Percentiles rank a stretch among this genome's conserved stretches.
Evolutionary conservation across 768 basidiomycete genomes (phyloP).

Genomic region (Boletus eberwhitei): DNA sequence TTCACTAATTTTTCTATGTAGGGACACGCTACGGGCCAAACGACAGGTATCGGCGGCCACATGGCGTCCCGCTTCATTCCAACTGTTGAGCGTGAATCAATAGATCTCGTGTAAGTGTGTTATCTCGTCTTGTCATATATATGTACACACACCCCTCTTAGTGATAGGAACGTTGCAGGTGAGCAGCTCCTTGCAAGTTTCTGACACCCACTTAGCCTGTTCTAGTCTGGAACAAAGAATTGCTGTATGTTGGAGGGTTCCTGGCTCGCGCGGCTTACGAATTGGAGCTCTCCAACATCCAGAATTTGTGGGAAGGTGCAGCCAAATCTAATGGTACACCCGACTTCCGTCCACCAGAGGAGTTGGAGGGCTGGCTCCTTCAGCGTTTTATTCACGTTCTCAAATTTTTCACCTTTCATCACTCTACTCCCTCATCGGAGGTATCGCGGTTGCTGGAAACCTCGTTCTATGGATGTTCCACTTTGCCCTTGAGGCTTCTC

Average conservation of each 20-base stretch:
- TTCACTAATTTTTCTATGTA: not conserved
- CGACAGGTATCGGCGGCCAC: slow-evolving; percentile 16
- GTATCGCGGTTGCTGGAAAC: slow-evolving; percentile 70
- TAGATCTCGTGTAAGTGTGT: slow-evolving; percentile 11
- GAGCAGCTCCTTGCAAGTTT: not conserved
- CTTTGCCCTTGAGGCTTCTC: slow-evolving; percentile 5
- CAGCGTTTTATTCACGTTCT: slow-evolving; percentile 72
- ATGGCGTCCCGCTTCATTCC: slow-evolving; percentile 17
- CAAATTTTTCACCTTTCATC: slow-evolving; percentile 85
- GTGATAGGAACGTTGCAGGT: slow-evolving; percentile 10
- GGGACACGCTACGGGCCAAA: slow-evolving; percentile 14
- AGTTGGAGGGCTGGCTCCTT: slow-evolving; percentile 50
- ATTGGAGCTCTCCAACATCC: slow-evolving; percentile 10
- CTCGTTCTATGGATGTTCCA: slow-evolving; percentile 46
- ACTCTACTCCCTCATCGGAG: slow-evolving; percentile 81
- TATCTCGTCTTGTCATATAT: not conserved
- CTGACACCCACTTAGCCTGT: not conserved
- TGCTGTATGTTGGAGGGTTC: slow-evolving; percentile 10
- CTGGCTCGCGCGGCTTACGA: slow-evolving; percentile 11
- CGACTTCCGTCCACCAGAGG: slow-evolving; percentile 33
- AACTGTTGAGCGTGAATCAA: slow-evolving; percentile 17
- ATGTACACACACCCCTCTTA: not conserved
- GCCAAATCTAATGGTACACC: slow-evolving; percentile 21
- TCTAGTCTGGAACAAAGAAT: slow-evolving; percentile 86
- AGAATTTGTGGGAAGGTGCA: slow-evolving; percentile 54